These are phyloP conservation scores for Ustilago loliicola DNA, from an alignment of 1,284 basidiomycete genomes.

Conservation along the genomic window DNA sequence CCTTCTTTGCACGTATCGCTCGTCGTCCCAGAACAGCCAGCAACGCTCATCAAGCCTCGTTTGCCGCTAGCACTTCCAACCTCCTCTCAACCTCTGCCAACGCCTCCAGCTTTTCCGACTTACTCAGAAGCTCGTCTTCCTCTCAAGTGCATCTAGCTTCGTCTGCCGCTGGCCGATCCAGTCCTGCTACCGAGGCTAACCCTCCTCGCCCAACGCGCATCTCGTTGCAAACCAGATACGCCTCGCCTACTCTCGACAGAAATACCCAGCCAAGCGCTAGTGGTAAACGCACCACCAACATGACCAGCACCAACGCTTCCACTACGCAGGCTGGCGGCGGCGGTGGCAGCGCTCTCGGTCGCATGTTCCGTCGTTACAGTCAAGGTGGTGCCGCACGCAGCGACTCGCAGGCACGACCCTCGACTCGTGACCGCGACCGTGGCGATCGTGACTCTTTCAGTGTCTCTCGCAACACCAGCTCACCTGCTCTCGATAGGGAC, in stretches of 20 bases:
- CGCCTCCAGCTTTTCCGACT: constrained; percentile 22
- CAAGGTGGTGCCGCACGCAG: constrained; percentile 37
- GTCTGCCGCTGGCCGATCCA: neutral
- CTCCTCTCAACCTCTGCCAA: constrained; percentile 21
- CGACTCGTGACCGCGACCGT: constrained; percentile 25
- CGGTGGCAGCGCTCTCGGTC: constrained; percentile 52
- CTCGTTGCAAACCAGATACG: constrained; percentile 9
- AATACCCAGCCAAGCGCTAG: neutral
- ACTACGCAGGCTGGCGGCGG: constrained; percentile 5
- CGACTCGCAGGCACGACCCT: constrained; percentile 24
- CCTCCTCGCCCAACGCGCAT: constrained; percentile 20
- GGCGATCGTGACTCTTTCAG: constrained; percentile 25
- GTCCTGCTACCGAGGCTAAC: constrained; percentile 2
- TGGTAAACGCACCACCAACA: constrained; percentile 8
- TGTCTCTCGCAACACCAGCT: constrained; percentile 34
- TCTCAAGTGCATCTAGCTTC: constrained; percentile 33
- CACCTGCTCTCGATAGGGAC: constrained; percentile 28
- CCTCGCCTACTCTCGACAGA: constrained; percentile 16
- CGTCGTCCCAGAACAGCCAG: constrained; percentile 35
- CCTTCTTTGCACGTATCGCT: constrained; percentile 31
- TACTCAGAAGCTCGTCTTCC: constrained; percentile 40
- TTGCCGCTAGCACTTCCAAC: constrained; percentile 48
- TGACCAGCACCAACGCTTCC: constrained; percentile 26
- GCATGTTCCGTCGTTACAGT: constrained; percentile 64
- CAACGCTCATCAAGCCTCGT: constrained; percentile 21